These are phyloP conservation scores for Rhododendron kiyosumense DNA, from an alignment of 148 eudicot genomes.

Conservation along the genomic window DNA sequence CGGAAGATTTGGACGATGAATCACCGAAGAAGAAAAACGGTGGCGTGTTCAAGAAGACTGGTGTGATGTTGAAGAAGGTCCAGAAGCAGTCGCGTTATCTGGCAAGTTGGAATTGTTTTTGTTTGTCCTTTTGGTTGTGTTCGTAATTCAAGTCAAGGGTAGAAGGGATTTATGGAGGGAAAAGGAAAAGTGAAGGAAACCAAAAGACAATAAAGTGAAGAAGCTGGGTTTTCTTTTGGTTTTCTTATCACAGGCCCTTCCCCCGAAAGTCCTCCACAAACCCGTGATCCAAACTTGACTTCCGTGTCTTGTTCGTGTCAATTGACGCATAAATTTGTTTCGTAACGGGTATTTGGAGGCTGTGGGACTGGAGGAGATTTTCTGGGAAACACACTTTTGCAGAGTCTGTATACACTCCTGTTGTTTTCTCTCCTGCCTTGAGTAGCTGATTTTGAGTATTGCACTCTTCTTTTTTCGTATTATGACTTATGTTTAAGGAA, in stretches of 20 bases:
- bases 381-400: background rate
- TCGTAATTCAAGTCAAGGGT: background rate
- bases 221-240: background rate
- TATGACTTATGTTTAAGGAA: too few species aligned
- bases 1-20: conserved; percentile 66
- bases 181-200: background rate
- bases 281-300: background rate
- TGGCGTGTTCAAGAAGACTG: conserved; percentile 73
- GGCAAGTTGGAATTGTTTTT: background rate
- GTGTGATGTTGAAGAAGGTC: conserved; percentile 69
- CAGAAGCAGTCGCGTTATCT: conserved; percentile 34
- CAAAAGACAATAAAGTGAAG: background rate
- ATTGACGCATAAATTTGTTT: background rate
- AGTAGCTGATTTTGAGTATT: too few species aligned
- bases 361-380: background rate
- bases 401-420: conserved; percentile 7
- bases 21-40: conserved; percentile 74
- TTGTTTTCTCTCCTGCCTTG: background rate
- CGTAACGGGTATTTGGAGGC: background rate
- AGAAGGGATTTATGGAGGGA: background rate
- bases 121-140: background rate
- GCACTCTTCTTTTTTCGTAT: too few species aligned
- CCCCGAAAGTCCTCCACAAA: background rate
- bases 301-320: background rate
- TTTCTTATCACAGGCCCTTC: background rate